Evolutionary conservation across 2,329 filamentous ascomycete species (phyloP), one percentile per base, ranked within the genome.

Genomic region (Madurella mycetomatis): DNA sequence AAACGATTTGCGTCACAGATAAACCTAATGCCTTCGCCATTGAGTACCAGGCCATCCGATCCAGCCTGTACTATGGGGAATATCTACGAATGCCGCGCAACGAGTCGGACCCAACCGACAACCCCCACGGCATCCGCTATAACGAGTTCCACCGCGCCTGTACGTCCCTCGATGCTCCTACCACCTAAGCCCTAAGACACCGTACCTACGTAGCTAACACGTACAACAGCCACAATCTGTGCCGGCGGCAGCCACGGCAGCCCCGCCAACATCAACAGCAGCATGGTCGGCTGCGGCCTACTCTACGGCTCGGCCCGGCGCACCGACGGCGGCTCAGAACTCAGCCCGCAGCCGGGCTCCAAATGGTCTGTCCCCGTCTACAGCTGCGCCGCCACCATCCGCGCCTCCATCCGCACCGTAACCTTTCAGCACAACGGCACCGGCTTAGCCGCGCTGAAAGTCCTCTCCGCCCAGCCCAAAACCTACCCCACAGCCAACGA

Each of bases 331-430:
- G 53, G 49, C 3, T 31, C 41, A 25, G 41, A 41, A 15, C 11
- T 56, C 2, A 48, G 25, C 44, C 49, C 45, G 13, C 40, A 56
- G 34, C 45, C 45, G 40, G 41, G 41, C 13, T 52, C 49, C 2
- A 12, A 40, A 5, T 56, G 53, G 53, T 34, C 49, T n/a, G 9
- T 51, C 40, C 49, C 53, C 32, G 17, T 46, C n/a, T 52, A 52
- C 49, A 52, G 41, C 53, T 56, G 53, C 44, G 53, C 53, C 13
- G 44, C 45, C 45, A 45, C 53, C 1, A 16, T 56, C 19, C 53
- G 45, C 31, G 53, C 53, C 18, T 46, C 44, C 19, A 41, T 56
- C 44, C 49, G 49, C 13, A 56, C 53, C 9, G 49, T 56, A 16
- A 41, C 44, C 32, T 56, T 56, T 44, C 19, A 9, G 1, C 19